A percentile compares a stretch with the other conserved stretches of the same genome.
Evolutionary conservation across 441 rosid genomes (phyloP).

Genomic region (Mallotus repandus): DNA sequence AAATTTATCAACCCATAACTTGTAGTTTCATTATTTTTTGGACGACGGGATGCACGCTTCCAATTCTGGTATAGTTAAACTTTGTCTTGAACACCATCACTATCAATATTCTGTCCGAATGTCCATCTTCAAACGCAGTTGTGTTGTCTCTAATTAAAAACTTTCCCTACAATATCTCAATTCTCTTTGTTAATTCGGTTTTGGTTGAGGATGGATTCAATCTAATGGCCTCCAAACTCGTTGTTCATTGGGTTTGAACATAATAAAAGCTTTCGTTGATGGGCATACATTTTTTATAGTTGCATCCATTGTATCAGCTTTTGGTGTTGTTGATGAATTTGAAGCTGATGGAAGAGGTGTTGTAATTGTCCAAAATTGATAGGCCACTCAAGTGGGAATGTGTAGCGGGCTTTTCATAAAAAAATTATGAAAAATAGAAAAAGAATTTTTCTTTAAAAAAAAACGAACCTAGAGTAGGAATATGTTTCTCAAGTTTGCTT

Average conservation of each 20-base stretch:
- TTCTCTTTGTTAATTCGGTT: slow-evolving; percentile 59
- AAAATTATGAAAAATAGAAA: no score
- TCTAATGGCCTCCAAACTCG: slow-evolving; percentile 65
- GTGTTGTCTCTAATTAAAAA: slow-evolving; percentile 53
- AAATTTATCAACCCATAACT: no score
- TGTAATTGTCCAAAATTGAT: no score
- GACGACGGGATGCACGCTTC: slow-evolving; percentile 63
- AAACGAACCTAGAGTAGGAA: no score
- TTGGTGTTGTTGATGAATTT: slow-evolving; percentile 69
- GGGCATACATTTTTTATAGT: slow-evolving; percentile 86
- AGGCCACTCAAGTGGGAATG: no score
- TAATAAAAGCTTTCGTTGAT: slow-evolving; percentile 65
- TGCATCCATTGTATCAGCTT: slow-evolving; percentile 67
- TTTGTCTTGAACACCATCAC: slow-evolving; percentile 44
- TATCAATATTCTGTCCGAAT: slow-evolving; percentile 47
- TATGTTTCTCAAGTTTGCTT: no score
- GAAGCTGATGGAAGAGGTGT: slow-evolving; percentile 83
- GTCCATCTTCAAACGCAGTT: slow-evolving; percentile 51
- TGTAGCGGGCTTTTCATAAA: no score
- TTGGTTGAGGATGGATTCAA: slow-evolving; percentile 62
- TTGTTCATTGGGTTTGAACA: slow-evolving; percentile 59
- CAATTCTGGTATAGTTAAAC: slow-evolving; percentile 57
- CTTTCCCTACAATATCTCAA: slow-evolving; percentile 60
- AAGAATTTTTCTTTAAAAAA: no score
- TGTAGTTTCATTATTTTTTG: slow-evolving; percentile 33